Conservation (phyloP, 2,329 filamentous ascomycete genomes). For the Drechslerella stenobrocha region DNA sequence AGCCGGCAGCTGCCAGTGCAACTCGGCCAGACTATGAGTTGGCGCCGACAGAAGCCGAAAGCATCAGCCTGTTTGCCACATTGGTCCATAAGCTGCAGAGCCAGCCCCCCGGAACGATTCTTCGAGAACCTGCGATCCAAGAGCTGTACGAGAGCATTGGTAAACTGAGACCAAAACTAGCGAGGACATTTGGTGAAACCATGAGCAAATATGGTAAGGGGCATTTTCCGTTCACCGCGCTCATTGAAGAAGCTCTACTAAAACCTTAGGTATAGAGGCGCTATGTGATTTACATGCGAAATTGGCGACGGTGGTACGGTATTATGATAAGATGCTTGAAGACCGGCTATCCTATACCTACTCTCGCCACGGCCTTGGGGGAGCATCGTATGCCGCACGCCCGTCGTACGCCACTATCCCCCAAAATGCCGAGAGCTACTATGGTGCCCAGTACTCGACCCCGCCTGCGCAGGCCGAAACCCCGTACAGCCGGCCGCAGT, state of each 20-base stretch:
- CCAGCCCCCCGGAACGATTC: conserved; percentile 89
- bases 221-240: conserved; percentile 48
- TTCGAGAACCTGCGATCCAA: conserved; percentile 97
- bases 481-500: conserved; percentile 54
- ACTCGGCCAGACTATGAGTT: conserved; percentile 74
- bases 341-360: conserved; percentile 92
- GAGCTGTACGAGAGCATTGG: conserved; percentile 97
- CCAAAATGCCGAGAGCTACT: conserved; percentile 73
- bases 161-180: conserved; percentile 86
- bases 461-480: conserved; percentile 56
- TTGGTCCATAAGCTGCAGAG: conserved; percentile 92
- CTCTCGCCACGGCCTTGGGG: conserved; percentile 72
- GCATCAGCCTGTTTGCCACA: conserved; percentile 94
- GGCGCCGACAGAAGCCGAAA: conserved; percentile 89
- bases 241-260: conserved; percentile 15
- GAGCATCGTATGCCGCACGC: conserved; percentile 52
- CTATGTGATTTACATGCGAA: conserved; percentile 93
- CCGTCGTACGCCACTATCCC: conserved; percentile 72
- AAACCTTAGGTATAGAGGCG: conserved; percentile 72
- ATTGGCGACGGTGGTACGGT: conserved; percentile 90
- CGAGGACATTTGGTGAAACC: conserved; percentile 93
- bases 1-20: conserved; percentile 55
- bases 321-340: conserved; percentile 97
- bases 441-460: conserved; percentile 62
- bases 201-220: conserved; percentile 95